Base-by-base conservation (phyloP, 805 yeast genomes). In the Ogataea methanolica region DNA sequence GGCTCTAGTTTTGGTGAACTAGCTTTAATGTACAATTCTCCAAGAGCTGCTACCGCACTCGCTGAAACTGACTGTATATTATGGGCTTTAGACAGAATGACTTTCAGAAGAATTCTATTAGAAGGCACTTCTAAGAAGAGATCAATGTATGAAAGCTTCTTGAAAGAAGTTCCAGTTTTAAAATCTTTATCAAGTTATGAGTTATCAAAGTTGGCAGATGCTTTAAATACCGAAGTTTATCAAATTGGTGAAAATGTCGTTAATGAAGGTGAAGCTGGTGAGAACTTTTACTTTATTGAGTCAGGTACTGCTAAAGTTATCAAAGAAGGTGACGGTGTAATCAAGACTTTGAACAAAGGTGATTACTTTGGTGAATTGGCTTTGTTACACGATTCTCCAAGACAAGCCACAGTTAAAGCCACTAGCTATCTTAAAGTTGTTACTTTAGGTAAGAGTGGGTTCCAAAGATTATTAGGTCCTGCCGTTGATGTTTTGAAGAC, bases 291-390 rank as follows among this genome's bases (percentile, higher is more conserved):
- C 61, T 66, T 87, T 48, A 80, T 86, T 46, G 88, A 91, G 68
- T 75, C 81, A 56, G 99, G 99, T 54, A 76, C 76, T 47, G 96
- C 96, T 47, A 80, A 81, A 51, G 94, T 94, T 38, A 62, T 76
- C 39, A 86, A 81, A 60, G 67, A 73, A 39, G 80, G 74, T 36
- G 75, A 75, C 40, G 91, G 91, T 22, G 74, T 76, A 39, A 74
- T 90, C 33, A 77, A 75, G 21, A 71, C 71, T 15, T 73, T 89
- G 50, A 69, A 75, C 41, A 82, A 85, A 60, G 97, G 97, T 53
- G 96, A 86, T 65, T 94, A 94, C 70, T 94, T 94, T 67, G 99
- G 99, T 55, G 99, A 94, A 70, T 82, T 94, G 53, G 98, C 99
- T 3, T 73, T 94, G 58, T 75, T 94, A 57, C 86, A 91, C 60